Base-by-base conservation (phyloP, 1,284 basidiomycete genomes). In the Rhodotorula sp. region DNA sequence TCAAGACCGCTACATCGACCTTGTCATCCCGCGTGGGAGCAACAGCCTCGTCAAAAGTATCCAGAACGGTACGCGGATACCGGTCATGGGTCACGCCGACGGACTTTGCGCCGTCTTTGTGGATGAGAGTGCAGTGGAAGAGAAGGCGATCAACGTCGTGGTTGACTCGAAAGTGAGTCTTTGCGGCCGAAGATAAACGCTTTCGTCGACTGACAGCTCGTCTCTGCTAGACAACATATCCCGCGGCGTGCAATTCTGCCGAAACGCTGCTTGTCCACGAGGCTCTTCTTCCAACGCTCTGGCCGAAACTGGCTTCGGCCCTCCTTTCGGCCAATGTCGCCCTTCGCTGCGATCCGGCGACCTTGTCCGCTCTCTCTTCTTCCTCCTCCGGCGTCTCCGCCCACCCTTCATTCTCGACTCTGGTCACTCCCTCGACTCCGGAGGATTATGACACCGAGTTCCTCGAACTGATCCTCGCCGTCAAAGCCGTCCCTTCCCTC, bases 71-170 rank as follows among this genome's bases (percentile, higher is more conserved):
- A 96, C 95, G 0, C 85, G 90, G 66, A 98, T 99, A 74, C 90
- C 96, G 2, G 96, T 99, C 58, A 97, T 99, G 94, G 96, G 96
- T 1, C 96, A 99, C 79, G 95, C 96, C 6, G 95, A 99, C 80
- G 95, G 95, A 0, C 83, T 98, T 15, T 99, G 95, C 80, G 86
- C 88, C 8, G 88, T 95, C 1, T 98, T 90, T 80, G 82, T 99
- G 5, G 95, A 99, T 80, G 87, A 90, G 74, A 85, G 85, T 49
- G 95, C 95, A 0, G 86, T 90, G 75, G 77, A 84, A 56, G 85
- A 87, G 60, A 96, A 93, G 80, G 91, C 93, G 0, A 82, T 90
- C 48, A 85, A 92, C 22, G 85, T 97, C 14, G 87, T 90, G 0
- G 83, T 96, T 8, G 96, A 99, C 81, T 90, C 93, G 20, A 99